Conservation (phyloP, 176 grass and related monocot genomes). For the Microstegium vimineum region DNA sequence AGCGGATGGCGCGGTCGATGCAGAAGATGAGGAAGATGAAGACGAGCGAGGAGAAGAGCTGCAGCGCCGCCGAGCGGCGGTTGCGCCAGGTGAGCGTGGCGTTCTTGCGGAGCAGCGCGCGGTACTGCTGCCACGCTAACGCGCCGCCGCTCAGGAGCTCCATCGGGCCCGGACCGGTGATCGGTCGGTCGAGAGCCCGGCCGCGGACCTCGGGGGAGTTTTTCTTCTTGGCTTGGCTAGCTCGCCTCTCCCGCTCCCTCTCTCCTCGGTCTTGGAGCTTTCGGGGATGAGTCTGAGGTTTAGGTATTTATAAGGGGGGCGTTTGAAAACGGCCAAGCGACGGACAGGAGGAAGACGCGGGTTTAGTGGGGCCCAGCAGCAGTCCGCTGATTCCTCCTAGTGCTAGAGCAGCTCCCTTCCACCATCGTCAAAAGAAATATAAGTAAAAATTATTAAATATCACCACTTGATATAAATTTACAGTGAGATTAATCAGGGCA, state of each 20-base stretch:
- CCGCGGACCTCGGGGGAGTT: not conserved
- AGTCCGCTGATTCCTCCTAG: too few relatives aligned
- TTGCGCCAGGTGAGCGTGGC: slow-evolving; percentile 78
- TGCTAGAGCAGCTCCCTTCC: too few relatives aligned
- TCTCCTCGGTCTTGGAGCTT: not conserved
- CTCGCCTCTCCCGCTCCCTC: not conserved
- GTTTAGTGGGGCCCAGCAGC: not conserved
- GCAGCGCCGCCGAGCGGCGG: slow-evolving; percentile 60
- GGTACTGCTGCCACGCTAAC: slow-evolving; percentile 77
- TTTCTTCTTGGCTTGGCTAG: not conserved
- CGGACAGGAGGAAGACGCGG: not conserved
- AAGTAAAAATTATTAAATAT: too few relatives aligned
- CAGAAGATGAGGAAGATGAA: slow-evolving; percentile 99
- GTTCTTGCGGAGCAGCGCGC: slow-evolving; percentile 73
- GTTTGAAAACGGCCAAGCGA: slow-evolving; percentile 27
- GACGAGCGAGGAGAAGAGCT: slow-evolving; percentile 87
- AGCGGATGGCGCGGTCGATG: slow-evolving; percentile 80
- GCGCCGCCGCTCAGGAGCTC: slow-evolving; percentile 55
- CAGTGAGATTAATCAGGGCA: too few relatives aligned
- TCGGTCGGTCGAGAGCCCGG: too few relatives aligned
- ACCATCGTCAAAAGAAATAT: too few relatives aligned
- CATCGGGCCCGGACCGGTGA: slow-evolving; percentile 27
- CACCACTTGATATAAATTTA: too few relatives aligned
- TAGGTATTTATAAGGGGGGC: slow-evolving; percentile 41
- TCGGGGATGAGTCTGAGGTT: not conserved